Evolutionary conservation across 2,329 filamentous ascomycete species (phyloP), one percentile per base, ranked within the genome.

Genomic region (Beauveria caledonica): DNA sequence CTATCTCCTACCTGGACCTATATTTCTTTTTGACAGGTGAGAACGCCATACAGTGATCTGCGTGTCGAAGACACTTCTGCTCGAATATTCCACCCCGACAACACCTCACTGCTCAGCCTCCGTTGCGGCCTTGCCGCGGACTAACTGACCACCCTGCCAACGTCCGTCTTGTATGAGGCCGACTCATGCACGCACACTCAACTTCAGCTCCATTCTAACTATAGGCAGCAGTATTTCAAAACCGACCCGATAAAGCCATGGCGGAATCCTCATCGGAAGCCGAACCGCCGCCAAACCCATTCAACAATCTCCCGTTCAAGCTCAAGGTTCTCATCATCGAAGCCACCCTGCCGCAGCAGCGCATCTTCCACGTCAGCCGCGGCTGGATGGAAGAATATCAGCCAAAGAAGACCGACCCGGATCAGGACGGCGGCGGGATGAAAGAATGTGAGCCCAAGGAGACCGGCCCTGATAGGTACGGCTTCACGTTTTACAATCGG

Each of bases 331-430:
- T 59, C 10, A 9, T 59, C 7, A 19, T 50, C 36, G 40, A 53
- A 39, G 48, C 57, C 11, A n/a, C 48, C 8, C 48, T 59, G 7
- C 48, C 39, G 13, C 3, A 13, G n/a, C 57, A 23, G 39, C 48
- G 57, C 25, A 23, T 59, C 23, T 59, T 59, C n/a, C 57, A 53
- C 39, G 57, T 59, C 46, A 15, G 19, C 17, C 21, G 44, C 48
- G 5, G 29, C 5, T 33, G 29, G 11, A 33, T 4, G 11, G 29
- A 33, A 10, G 5, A 33, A 5, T 13, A 5, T 33, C 11, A 33
- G 29, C 29, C 29, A 33, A 13, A 33, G 11, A 5, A 33, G 13
- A 5, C 29, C 29, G 29, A 11, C 29, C 10, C 29, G 13, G 29
- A 33, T 13, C n/a, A n/a, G n/a, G n/a, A n/a, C n/a, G n/a, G 44